Conservation (phyloP, 257 asterid species). For the Solanum dulcamara region DNA sequence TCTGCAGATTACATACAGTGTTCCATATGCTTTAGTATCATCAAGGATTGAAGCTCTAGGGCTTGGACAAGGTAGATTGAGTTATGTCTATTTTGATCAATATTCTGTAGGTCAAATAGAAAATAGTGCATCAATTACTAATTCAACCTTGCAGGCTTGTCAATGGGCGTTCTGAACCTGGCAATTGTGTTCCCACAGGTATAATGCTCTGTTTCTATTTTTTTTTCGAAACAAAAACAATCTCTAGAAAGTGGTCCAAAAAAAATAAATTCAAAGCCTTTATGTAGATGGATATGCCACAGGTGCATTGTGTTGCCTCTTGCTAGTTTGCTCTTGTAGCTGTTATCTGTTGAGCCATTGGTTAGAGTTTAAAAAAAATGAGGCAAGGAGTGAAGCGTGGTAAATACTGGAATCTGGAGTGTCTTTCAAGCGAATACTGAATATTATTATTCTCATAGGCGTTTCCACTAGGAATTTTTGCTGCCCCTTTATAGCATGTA, state of each 20-base stretch:
- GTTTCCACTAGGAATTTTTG: neutral
- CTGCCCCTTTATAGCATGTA: neutral
- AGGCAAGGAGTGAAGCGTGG: neutral
- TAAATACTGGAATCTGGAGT: neutral
- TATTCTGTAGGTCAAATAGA: neutral
- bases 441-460: neutral
- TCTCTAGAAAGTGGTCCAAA: neutral
- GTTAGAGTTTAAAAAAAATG: neutral
- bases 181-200: slow-evolving; percentile 90
- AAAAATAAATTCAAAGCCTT: neutral
- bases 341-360: neutral
- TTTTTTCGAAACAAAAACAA: neutral
- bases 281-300: neutral
- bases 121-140: slow-evolving; percentile 10
- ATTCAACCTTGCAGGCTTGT: slow-evolving; percentile 49
- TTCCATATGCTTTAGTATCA: slow-evolving; percentile 82
- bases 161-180: slow-evolving; percentile 84
- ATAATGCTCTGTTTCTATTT: neutral
- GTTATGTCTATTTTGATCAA: slow-evolving; percentile 6
- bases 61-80: slow-evolving; percentile 73
- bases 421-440: neutral
- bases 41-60: slow-evolving; percentile 72
- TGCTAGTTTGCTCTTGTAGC: neutral
- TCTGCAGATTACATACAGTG: slow-evolving; percentile 76
- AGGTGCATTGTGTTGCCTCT: neutral